Conservation (phyloP, 371 early-diverging fungal genomes). For the Saksenaea oblongispora region DNA sequence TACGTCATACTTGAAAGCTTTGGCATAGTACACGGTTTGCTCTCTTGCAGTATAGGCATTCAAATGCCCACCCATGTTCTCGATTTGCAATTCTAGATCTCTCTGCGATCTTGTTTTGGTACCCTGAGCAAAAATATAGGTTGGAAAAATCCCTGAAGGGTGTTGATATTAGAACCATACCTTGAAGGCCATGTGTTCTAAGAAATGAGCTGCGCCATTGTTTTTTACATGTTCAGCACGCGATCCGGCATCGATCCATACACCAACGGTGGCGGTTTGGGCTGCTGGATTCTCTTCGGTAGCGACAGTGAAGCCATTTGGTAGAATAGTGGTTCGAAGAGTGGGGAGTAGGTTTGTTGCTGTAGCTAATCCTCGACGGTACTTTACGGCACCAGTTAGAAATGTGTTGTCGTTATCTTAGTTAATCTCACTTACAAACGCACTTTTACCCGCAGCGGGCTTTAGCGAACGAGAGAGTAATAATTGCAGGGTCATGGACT, state of each 20-base stretch:
- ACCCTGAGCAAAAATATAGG: conserved; percentile 59
- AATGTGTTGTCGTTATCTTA: not conserved
- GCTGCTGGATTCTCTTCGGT: conserved; percentile 90
- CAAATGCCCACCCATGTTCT: conserved; percentile 97
- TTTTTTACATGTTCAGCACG: conserved; percentile 87
- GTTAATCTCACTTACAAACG: not conserved
- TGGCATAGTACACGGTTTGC: conserved; percentile 97
- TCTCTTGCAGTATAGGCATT: conserved; percentile 98
- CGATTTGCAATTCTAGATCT: conserved; percentile 91
- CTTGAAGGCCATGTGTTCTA: conserved; percentile 99
- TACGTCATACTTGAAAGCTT: conserved; percentile 87
- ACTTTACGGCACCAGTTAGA: conserved; percentile 24
- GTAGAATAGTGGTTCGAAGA: conserved; percentile 78
- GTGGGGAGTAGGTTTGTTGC: conserved; percentile 52
- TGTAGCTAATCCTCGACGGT: conserved; percentile 59
- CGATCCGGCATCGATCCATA: conserved; percentile 98
- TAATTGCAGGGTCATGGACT: not conserved
- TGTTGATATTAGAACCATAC: conserved; percentile 39
- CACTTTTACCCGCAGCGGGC: not conserved
- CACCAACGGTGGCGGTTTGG: conserved; percentile 97
- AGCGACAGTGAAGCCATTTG: conserved; percentile 95
- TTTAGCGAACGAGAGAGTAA: not conserved
- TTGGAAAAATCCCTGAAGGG: not conserved
- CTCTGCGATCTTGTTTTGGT: conserved; percentile 82
- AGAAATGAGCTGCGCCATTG: conserved; percentile 97